phyloP scores from a whole-genome alignment of 1,284 basidiomycete species.

The Sanghuangporus weigelae region DNA sequence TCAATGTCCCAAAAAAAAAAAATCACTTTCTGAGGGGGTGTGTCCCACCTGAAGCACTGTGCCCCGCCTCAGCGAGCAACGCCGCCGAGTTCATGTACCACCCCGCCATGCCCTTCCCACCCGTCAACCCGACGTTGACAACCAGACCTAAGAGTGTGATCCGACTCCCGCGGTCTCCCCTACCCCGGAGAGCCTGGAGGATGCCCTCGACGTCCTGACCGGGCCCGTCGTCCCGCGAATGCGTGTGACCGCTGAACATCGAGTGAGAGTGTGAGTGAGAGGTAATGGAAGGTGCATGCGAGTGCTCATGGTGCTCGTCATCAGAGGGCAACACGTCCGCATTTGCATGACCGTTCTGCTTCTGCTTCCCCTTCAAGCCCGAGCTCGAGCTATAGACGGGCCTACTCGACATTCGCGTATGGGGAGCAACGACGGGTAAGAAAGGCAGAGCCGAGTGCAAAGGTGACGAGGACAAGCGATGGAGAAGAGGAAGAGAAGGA shows the following conservation, averaged over 20 bases:
- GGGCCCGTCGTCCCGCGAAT: constrained; percentile 50
- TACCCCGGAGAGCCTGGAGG: constrained; percentile 63
- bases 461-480: not conserved
- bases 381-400: not conserved
- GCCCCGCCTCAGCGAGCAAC: constrained; percentile 91
- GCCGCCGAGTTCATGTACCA: constrained; percentile 88
- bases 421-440: not conserved
- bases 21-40: not conserved
- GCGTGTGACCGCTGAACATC: constrained; percentile 41
- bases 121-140: constrained; percentile 80
- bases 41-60: constrained; percentile 82
- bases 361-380: not conserved
- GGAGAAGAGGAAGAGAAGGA: not conserved
- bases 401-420: not conserved
- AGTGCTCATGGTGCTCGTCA: not conserved
- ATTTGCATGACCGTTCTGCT: not conserved
- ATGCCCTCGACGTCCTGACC: constrained; percentile 68
- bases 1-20: not conserved
- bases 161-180: constrained; percentile 74
- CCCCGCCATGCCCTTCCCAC: constrained; percentile 80
- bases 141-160: constrained; percentile 87
- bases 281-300: not conserved
- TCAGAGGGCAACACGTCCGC: not conserved
- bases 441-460: not conserved
- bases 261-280: constrained; percentile 24